A percentile compares a stretch with the other conserved stretches of the same genome.
Evolutionary conservation across 2,329 filamentous ascomycete genomes (phyloP).

Genomic region (Ophiobolus disseminans): DNA sequence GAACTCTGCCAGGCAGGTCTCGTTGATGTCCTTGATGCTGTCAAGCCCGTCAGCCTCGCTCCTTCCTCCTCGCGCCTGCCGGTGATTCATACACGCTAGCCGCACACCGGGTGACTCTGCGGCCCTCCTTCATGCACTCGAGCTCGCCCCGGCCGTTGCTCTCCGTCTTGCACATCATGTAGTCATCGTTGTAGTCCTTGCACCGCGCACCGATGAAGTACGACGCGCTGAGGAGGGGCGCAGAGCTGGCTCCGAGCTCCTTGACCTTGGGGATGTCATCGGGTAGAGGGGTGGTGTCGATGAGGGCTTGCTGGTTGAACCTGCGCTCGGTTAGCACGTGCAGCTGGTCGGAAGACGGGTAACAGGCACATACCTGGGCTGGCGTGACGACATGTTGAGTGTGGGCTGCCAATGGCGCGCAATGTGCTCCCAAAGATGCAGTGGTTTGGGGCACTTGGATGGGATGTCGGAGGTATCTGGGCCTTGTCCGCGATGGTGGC

Average conservation of each 20-base stretch:
- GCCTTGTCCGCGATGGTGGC: slow-evolving; percentile 19
- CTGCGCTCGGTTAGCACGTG: slow-evolving; percentile 59
- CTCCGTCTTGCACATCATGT: slow-evolving; percentile 99
- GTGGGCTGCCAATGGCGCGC: slow-evolving; percentile 47
- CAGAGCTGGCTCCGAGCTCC: slow-evolving; percentile 92
- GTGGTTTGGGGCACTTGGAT: slow-evolving; percentile 21
- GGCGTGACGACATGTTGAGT: slow-evolving; percentile 66
- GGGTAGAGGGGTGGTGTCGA: slow-evolving; percentile 95
- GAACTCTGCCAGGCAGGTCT: slow-evolving; percentile 90
- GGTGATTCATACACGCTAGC: slow-evolving; percentile 76
- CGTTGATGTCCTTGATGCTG: slow-evolving; percentile 95
- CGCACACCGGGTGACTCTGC: slow-evolving; percentile 95
- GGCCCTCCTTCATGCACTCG: slow-evolving; percentile 94
- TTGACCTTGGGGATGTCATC: slow-evolving; percentile 89
- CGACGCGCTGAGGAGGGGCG: slow-evolving; percentile 86
- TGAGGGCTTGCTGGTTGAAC: slow-evolving; percentile 91
- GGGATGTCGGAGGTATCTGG: slow-evolving; percentile 29
- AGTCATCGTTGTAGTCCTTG: slow-evolving; percentile 96
- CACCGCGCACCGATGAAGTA: slow-evolving; percentile 98
- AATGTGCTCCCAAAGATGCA: slow-evolving; percentile 36
- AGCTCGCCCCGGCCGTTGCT: slow-evolving; percentile 88
- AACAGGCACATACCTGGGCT: slow-evolving; percentile 60
- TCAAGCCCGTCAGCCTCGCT: slow-evolving; percentile 18
- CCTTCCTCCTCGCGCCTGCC: not conserved
- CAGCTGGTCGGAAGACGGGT: slow-evolving; percentile 7